phyloP scores from a whole-genome alignment of 805 yeast species.

The Dipodascopsis uninucleata region DNA sequence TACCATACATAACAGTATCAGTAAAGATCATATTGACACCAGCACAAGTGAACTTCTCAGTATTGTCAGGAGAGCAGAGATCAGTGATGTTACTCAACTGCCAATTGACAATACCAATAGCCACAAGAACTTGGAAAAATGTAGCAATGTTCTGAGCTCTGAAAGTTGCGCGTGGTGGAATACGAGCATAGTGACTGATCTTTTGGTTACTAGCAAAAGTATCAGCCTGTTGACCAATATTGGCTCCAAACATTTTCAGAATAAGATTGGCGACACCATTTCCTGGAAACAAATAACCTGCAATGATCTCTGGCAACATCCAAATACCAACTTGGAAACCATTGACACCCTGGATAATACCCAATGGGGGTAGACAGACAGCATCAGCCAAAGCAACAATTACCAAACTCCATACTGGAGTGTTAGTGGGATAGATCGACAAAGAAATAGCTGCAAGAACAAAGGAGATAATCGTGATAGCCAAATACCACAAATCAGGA shows the following conservation, averaged over 20 bases:
- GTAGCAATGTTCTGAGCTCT: slow-evolving; percentile 52
- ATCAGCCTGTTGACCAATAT: slow-evolving; percentile 52
- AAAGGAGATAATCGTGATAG: no score
- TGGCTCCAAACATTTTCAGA: slow-evolving; percentile 55
- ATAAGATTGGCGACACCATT: slow-evolving; percentile 60
- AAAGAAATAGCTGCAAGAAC: slow-evolving; percentile 44
- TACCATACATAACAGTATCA: slow-evolving; percentile 25
- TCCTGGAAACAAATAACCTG: slow-evolving; percentile 63
- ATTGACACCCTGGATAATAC: slow-evolving; percentile 58
- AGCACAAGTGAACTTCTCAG: slow-evolving; percentile 19
- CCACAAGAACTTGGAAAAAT: slow-evolving; percentile 49
- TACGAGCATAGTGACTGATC: slow-evolving; percentile 51
- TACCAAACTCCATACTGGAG: slow-evolving; percentile 58
- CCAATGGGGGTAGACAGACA: slow-evolving; percentile 60
- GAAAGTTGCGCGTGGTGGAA: slow-evolving; percentile 50
- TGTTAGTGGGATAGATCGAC: slow-evolving; percentile 44
- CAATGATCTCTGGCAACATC: slow-evolving; percentile 59
- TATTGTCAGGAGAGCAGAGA: slow-evolving; percentile 20
- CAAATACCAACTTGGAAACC: slow-evolving; percentile 58
- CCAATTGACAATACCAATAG: slow-evolving; percentile 48
- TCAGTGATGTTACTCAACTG: slow-evolving; percentile 32
- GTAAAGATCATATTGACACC: slow-evolving; percentile 19
- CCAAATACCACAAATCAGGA: slow-evolving; percentile 77
- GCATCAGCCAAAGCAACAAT: slow-evolving; percentile 58
- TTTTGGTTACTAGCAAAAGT: slow-evolving; percentile 55